Evolutionary conservation across 2,329 filamentous ascomycete species (phyloP), one percentile per base, ranked within the genome.

Genomic region (Colletotrichum eleusines): DNA sequence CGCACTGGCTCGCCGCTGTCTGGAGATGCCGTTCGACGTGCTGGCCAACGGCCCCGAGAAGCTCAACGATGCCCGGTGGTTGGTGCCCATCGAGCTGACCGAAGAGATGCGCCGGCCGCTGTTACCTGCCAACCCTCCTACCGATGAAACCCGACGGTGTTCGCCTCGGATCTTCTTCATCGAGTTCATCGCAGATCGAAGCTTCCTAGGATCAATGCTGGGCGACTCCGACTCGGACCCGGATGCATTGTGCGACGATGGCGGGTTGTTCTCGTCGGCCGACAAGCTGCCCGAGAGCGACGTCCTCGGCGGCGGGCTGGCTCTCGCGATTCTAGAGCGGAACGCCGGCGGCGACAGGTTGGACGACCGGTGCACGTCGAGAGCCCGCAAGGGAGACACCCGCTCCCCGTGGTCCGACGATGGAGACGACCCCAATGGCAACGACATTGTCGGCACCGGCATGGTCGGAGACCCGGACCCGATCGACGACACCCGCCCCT

Each of bases 381-480:
- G 78, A 38, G 84, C 83, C 73, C 86, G 84, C 68, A 89, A 76
- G 18, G 87, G 86, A 2, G 84, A 81, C 18, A 78, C 74, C 53
- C 74, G 78, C 42, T 84, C 84, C 69, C 91, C 89, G 42, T 78
- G 78, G 60, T 84, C 84, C 20, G 84, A 83, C 26, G 89, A 90
- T 12, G 73, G 63, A 9, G 74, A 74, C 4, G 89, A 88, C 28
- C 88, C 86, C 48, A 90, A 80, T 61, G 86, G 86, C 33, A 88
- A 83, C n/a, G 86, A 87, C 69, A 91, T 81, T 9, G 85, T 85
- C 18, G 89, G 87, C 1, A 87, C 83, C 18, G 83, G 82, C 18
- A 88, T 86, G 5, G 88, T 81, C 5, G 92, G 91, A 3, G 92
- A 94, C 62, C 88, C 90, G 55, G 87, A 84, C 2, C 66, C 69